Percentiles rank a stretch among this genome's conserved stretches.
phyloP scores from a whole-genome alignment of 257 asterid genomes.

The Cynanchum wilfordii region DNA sequence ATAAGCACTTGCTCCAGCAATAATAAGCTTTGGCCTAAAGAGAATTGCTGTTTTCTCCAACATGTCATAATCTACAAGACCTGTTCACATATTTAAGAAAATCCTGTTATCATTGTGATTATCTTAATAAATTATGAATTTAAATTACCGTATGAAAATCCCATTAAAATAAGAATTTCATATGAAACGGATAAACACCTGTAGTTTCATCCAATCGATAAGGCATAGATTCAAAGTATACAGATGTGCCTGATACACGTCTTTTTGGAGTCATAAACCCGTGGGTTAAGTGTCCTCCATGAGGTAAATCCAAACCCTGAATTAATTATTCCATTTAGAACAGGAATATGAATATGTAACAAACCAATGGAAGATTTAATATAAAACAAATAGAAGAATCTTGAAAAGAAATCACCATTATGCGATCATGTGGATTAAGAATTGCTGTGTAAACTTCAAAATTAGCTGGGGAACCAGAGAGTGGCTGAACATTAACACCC shows the following conservation, averaged over 20 bases:
- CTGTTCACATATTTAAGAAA: slow-evolving; percentile 31
- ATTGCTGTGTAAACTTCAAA: slow-evolving; percentile 89
- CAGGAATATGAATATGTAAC: neutral
- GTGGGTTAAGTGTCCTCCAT: slow-evolving; percentile 93
- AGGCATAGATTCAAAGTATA: slow-evolving; percentile 94
- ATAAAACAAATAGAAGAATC: neutral
- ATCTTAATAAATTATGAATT: neutral
- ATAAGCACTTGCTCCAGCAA: slow-evolving; percentile 96
- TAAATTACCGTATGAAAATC: neutral
- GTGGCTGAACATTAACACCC: slow-evolving; percentile 95
- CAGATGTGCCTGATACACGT: slow-evolving; percentile 90
- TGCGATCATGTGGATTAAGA: slow-evolving; percentile 84
- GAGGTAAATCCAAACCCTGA: slow-evolving; percentile 96
- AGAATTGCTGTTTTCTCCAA: slow-evolving; percentile 82
- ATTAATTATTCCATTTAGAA: slow-evolving; percentile 8
- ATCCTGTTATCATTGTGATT: neutral
- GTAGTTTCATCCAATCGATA: slow-evolving; percentile 85
- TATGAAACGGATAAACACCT: slow-evolving; percentile 34
- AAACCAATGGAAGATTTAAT: neutral
- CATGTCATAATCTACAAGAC: slow-evolving; percentile 87
- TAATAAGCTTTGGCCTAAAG: slow-evolving; percentile 89
- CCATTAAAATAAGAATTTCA: neutral
- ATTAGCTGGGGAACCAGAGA: slow-evolving; percentile 98
- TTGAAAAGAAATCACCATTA: slow-evolving; percentile 51
- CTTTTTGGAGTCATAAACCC: slow-evolving; percentile 97